phyloP scores from a whole-genome alignment of 768 basidiomycete genomes.

The Lentinula sp. region DNA sequence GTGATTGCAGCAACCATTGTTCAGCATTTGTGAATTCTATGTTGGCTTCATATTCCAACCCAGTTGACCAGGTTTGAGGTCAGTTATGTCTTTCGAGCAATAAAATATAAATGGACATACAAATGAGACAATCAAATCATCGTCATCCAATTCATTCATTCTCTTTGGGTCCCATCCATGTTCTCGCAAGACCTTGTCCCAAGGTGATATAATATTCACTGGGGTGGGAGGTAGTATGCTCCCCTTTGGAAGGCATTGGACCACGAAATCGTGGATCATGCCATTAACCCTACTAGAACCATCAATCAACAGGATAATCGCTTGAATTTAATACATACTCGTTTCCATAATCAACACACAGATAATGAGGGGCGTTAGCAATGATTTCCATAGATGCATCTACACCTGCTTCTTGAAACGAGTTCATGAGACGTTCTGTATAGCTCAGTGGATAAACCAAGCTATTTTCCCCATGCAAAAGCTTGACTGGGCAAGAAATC shows the following conservation, averaged over 20 bases:
- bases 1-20: too few species aligned
- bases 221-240: neutral
- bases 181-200: neutral
- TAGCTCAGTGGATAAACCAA: conserved; percentile 15
- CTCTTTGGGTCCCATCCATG: neutral
- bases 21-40: too few species aligned
- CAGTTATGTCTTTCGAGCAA: too few species aligned
- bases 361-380: conserved; percentile 14
- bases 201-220: neutral
- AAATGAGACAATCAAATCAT: neutral
- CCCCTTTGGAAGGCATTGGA: neutral
- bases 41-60: too few species aligned
- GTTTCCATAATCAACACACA: conserved; percentile 11
- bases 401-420: conserved; percentile 15
- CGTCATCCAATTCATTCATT: neutral
- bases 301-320: neutral
- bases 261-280: conserved; percentile 1
- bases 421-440: conserved; percentile 9
- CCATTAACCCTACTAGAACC: neutral
- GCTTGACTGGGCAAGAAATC: conserved; percentile 15
- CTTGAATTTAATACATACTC: conserved; percentile 7
- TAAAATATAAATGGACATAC: neutral
- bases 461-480: conserved; percentile 17
- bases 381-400: conserved; percentile 10
- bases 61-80: too few species aligned